These are phyloP conservation scores for Phaffomyces opuntiae DNA, from an alignment of 805 yeast genomes.

Conservation along the genomic window DNA sequence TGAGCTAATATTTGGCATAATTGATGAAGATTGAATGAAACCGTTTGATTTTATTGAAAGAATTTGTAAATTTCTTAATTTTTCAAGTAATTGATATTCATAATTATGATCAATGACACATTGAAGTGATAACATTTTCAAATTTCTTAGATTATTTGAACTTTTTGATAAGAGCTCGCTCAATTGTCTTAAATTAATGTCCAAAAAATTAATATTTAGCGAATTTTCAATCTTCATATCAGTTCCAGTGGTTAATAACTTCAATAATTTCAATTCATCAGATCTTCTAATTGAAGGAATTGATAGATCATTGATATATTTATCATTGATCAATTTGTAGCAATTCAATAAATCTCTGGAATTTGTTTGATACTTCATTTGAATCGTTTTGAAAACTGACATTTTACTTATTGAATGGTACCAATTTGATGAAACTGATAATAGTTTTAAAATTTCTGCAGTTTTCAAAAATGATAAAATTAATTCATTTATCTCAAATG, in stretches of 20 bases:
- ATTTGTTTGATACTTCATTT: conserved; percentile 7
- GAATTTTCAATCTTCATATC: conserved; percentile 4
- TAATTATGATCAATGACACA: conserved; percentile 14
- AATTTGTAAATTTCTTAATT: conserved; percentile 13
- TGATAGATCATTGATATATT: conserved; percentile 9
- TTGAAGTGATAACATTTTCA: conserved; percentile 10
- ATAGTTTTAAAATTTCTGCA: conserved; percentile 4
- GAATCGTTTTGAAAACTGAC: conserved; percentile 13
- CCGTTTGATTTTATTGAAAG: conserved; percentile 4
- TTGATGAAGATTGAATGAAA: conserved; percentile 5
- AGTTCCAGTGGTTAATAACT: conserved; percentile 6
- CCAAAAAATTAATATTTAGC: conserved; percentile 13
- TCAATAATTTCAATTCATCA: conserved; percentile 17
- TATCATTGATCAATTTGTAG: conserved; percentile 7
- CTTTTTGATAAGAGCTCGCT: conserved; percentile 4
- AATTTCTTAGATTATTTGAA: neutral
- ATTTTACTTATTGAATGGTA: conserved; percentile 5
- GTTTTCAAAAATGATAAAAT: conserved; percentile 2
- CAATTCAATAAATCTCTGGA: conserved; percentile 15
- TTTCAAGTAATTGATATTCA: conserved; percentile 13
- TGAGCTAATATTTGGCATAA: neutral
- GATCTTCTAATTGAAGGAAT: conserved; percentile 13
- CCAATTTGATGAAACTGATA: conserved; percentile 16
- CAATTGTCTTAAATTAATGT: conserved; percentile 11
- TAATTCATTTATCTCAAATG: conserved; percentile 8